These are phyloP conservation scores for Phyllosticta capitalensis DNA, from an alignment of 2,329 filamentous ascomycete species.

Conservation along the genomic window DNA sequence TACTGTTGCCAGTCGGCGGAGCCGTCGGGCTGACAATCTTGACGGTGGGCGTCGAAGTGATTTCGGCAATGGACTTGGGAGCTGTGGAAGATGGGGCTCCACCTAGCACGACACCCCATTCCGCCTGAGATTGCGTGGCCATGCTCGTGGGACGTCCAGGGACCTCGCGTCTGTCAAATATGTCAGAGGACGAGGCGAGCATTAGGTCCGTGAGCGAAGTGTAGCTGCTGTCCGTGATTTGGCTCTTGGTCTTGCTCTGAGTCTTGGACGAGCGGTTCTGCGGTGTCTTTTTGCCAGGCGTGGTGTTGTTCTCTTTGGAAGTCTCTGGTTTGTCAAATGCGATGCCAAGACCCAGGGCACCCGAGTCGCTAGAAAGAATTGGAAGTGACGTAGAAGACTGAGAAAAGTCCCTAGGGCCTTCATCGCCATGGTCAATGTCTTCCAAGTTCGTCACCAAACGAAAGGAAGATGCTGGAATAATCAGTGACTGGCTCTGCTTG, in stretches of 20 bases:
- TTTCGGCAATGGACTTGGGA: background rate
- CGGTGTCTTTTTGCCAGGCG: background rate
- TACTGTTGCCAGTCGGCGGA: background rate
- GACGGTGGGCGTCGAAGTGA: background rate
- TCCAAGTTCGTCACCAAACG: background rate
- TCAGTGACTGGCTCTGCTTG: background rate
- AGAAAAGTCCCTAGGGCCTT: background rate
- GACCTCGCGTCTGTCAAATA: conserved; percentile 1
- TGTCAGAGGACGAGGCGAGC: background rate
- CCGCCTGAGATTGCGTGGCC: background rate
- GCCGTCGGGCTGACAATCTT: background rate
- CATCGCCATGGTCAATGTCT: background rate
- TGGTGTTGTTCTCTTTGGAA: background rate
- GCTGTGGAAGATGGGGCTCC: background rate
- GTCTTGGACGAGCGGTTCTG: background rate
- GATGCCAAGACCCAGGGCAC: background rate
- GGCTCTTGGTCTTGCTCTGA: background rate
- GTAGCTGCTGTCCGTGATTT: conserved; percentile 1
- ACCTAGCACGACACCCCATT: background rate
- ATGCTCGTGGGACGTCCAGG: background rate
- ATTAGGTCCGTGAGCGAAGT: conserved; percentile 7
- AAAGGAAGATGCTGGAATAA: background rate
- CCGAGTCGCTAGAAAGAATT: background rate
- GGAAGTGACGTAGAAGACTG: background rate
- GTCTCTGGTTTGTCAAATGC: background rate